Base-by-base conservation (phyloP, 1,284 basidiomycete species). In the Leccinum colubrinum region DNA sequence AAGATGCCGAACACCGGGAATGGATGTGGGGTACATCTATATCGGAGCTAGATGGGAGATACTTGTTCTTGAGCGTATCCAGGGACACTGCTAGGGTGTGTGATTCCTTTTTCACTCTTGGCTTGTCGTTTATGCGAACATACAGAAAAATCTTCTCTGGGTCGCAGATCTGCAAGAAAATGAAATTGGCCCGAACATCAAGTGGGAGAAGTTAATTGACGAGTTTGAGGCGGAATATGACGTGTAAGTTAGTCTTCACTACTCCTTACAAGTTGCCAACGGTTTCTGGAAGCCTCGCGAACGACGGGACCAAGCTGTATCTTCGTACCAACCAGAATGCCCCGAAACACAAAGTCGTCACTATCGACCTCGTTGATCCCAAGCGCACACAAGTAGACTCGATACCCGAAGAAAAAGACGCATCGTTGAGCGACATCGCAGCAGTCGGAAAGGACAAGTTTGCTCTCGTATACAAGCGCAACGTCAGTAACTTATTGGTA, bases 91-190 rank as follows among this genome's bases (percentile, higher is more conserved):
- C 86, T n/a, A 79, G 82, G 69, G 89, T 88, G 73, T 63, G 80
- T 67, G 33, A 1, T 27, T 27, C 27, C 27, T 15, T n/a, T 43
- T 56, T 55, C 41, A 14, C 55, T 20, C 7, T 64, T 2, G 35
- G 25, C 17, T 56, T 56, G 7, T 53, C 30, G n/a, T 56, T 46
- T 9, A 39, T 46, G 9, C 54, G 35, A n/a, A 51, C 25, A n/a
- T 51, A 58, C 66, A 91, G 88, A 87, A 86, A 83, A 87, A 89
- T 68, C 72, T 85, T n/a, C 72, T 92, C 1, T 93, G 90, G 90
- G 79, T 92, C 48, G 82, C 87, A 2, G 86, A 92, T 68, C 76
- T 91, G 9, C 71, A 83, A 54, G 76, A 82, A 58, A 80, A 84
- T 59, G 75, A 80, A 59, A 87, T 91, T 17, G 83, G 83, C 6